These are phyloP conservation scores for Suillus hirtellus DNA, from an alignment of 768 basidiomycete species.

Conservation along the genomic window DNA sequence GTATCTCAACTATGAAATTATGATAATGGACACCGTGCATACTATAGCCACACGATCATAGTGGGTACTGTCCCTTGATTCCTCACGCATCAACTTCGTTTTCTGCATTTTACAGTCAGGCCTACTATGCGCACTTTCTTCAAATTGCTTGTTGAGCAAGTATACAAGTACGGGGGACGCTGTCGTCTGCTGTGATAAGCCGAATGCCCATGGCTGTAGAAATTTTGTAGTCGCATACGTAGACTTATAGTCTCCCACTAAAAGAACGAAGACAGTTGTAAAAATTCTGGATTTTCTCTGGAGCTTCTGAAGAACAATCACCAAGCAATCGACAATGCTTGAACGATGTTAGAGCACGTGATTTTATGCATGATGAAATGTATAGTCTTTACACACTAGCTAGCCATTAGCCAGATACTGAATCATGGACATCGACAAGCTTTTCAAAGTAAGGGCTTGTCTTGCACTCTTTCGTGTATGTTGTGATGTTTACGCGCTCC, in stretches of 20 bases:
- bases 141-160: neutral
- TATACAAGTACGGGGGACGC: neutral
- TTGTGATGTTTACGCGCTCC: conserved; percentile 7
- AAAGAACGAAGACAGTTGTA: neutral
- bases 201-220: neutral
- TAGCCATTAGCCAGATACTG: neutral
- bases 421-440: conserved; percentile 50
- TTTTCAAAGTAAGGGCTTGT: conserved; percentile 43
- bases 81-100: neutral
- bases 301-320: neutral
- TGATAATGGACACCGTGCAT: neutral
- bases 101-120: conserved; percentile 5
- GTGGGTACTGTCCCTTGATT: conserved; percentile 2
- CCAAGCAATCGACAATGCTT: too few species aligned
- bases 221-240: neutral
- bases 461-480: neutral
- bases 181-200: neutral
- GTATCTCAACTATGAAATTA: conserved; percentile 11
- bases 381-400: neutral
- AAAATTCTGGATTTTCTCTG: neutral
- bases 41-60: neutral
- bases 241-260: neutral
- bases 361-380: too few species aligned
- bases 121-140: neutral
- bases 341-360: conserved; percentile 2